Evolutionary conservation across 352 stramenopile species (phyloP), one percentile per base, ranked within the genome.

Genomic region (Globisporangium echinulatum): DNA sequence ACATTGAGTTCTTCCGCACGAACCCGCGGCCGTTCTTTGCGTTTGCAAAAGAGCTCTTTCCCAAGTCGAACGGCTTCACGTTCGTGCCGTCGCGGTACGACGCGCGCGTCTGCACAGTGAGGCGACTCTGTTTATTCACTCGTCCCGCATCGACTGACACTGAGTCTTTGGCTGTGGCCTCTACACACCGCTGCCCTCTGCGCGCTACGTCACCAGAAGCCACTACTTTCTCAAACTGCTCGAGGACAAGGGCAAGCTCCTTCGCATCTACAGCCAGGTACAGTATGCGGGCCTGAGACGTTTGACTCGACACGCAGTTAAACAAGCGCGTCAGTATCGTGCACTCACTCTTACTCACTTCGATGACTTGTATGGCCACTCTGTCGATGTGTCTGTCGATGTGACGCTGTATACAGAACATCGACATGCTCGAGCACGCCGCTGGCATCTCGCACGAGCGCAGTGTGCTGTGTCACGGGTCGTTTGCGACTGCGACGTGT

Each of bases 11-110:
- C 67, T 99, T 99, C 68, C 71, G 75, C 17, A 82, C 97, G 11
- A 96, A 99, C 67, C 97, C 97, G 4, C 69, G 74, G 52, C 96
- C 97, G 4, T 99, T 99, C 73, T 99, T 98, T 68, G 87, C 88
- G 52, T 98, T 99, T 68, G 96, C 96, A 8, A 93, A 90, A 54
- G 81, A 94, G 25, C 53, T 93, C 37, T 91, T 93, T 40, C 84
- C 84, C 0, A 91, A 93, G 59, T 80, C 78, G 3, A 86, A 80
- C 42, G 82, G 84, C 0, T 91, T 91, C 53, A 91, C 84, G 7
- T 90, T 94, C 68, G 81, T 96, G 14, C 84, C 84, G 14, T 93
- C 84, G 37, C 73, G 63, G 66, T 72, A 33, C 25, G 25, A 33
- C 25, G 25, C 25, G 25, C 25, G 25, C 25, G 25, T 33, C 25